Evolutionary conservation across 2,329 filamentous ascomycete genomes (phyloP).

Genomic region (Calonectria pteridis): DNA sequence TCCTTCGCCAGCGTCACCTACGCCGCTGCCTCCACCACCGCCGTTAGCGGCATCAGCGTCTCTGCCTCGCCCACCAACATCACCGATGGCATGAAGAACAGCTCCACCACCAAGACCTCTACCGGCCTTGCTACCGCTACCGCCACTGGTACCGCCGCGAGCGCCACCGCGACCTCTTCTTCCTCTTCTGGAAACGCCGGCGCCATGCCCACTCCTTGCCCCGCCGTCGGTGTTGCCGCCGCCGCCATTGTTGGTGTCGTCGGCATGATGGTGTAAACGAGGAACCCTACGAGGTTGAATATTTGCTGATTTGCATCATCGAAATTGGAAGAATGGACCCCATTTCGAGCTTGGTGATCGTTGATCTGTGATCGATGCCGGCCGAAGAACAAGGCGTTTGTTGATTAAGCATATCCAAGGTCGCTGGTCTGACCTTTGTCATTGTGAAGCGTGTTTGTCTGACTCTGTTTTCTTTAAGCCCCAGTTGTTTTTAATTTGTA

Average conservation of each 20-base stretch:
- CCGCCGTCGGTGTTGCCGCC: not conserved
- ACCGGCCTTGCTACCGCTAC: not conserved
- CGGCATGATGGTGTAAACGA: not conserved
- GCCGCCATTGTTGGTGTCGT: not conserved
- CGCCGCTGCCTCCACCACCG: not conserved
- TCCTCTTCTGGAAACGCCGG: not conserved
- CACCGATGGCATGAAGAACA: not conserved
- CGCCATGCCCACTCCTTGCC: conserved; percentile 1
- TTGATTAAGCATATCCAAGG: not conserved
- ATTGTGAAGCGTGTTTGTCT: not conserved
- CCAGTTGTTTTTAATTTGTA: not conserved
- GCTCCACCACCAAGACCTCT: not conserved
- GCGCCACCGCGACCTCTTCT: not conserved
- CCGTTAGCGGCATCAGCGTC: not conserved
- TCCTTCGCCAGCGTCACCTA: not conserved
- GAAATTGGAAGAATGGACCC: not conserved
- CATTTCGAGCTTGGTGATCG: not conserved
- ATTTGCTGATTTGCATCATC: not conserved
- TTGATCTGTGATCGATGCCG: not conserved
- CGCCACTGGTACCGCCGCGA: conserved; percentile 2
- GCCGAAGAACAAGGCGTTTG: not conserved
- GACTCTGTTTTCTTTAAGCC: not conserved
- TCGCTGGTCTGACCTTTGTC: not conserved
- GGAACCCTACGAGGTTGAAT: not conserved
- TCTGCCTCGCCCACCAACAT: conserved; percentile 8